phyloP scores from a whole-genome alignment of 768 basidiomycete species.

The Podaxis mareebaensis region DNA sequence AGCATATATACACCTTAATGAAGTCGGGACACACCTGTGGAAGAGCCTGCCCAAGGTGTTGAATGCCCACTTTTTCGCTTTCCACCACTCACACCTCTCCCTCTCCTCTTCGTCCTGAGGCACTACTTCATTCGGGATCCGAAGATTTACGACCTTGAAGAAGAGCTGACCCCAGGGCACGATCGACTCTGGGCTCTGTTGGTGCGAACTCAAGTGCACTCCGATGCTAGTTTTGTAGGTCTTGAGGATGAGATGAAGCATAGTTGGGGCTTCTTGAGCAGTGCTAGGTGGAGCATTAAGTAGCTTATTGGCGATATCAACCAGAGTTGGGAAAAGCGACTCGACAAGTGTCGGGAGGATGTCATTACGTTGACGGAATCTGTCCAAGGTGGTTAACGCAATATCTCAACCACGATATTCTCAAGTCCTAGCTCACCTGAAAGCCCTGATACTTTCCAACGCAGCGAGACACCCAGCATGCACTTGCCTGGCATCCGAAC shows the following conservation, averaged over 20 bases:
- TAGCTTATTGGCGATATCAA: conserved; percentile 71
- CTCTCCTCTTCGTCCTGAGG: conserved; percentile 75
- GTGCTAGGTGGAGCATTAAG: conserved; percentile 59
- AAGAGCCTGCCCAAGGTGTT: conserved; percentile 78
- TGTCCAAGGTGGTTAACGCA: conserved; percentile 23
- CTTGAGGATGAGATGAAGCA: conserved; percentile 87
- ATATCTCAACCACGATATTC: too few species aligned
- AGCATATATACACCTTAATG: background rate
- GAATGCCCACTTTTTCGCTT: conserved; percentile 92
- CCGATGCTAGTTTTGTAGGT: conserved; percentile 82
- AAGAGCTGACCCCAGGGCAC: conserved; percentile 88
- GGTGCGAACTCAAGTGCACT: conserved; percentile 70
- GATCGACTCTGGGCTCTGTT: conserved; percentile 72
- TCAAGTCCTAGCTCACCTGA: conserved; percentile 48
- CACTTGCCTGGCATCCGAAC: conserved; percentile 68
- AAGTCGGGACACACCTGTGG: conserved; percentile 48
- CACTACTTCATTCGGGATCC: conserved; percentile 62
- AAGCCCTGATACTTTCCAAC: conserved; percentile 77
- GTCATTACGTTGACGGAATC: conserved; percentile 69
- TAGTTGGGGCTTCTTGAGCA: conserved; percentile 75
- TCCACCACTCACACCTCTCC: conserved; percentile 86
- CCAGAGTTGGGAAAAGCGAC: conserved; percentile 73
- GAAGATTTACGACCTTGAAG: conserved; percentile 75
- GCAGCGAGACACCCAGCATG: conserved; percentile 79
- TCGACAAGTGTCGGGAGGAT: conserved; percentile 58